phyloP scores from a whole-genome alignment of 208 protist genomes.

The Acanthamoeba sp. region DNA sequence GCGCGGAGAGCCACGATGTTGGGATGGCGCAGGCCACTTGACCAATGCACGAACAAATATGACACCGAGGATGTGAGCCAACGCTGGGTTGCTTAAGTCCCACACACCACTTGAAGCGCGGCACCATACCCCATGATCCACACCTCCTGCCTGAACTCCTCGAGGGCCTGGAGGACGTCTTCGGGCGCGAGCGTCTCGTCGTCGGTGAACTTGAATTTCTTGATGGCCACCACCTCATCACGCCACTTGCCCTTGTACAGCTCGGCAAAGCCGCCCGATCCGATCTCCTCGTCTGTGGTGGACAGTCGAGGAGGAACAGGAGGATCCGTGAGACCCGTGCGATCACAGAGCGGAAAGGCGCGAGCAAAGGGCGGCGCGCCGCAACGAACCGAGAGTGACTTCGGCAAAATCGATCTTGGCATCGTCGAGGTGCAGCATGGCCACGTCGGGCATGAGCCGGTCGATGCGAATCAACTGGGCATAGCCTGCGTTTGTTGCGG shows the following conservation, averaged over 20 bases:
- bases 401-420: slow-evolving; percentile 62
- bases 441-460: slow-evolving; percentile 44
- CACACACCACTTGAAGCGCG: not conserved
- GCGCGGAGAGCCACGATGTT: slow-evolving; percentile 48
- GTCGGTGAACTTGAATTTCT: slow-evolving; percentile 69
- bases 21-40: slow-evolving; percentile 48
- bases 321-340: not conserved
- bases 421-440: slow-evolving; percentile 54
- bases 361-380: not conserved
- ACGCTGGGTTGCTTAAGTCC: too few species aligned
- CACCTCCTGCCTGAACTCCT: slow-evolving; percentile 67
- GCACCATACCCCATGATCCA: slow-evolving; percentile 66
- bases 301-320: too few species aligned
- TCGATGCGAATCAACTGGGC: slow-evolving; percentile 44
- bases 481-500: not conserved
- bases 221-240: slow-evolving; percentile 50
- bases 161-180: slow-evolving; percentile 19
- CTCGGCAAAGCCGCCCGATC: slow-evolving; percentile 19
- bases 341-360: not conserved
- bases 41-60: not conserved
- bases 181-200: slow-evolving; percentile 51
- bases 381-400: not conserved
- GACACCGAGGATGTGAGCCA: too few species aligned
- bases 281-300: slow-evolving; percentile 61
- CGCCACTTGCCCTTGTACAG: slow-evolving; percentile 65